Base-by-base conservation (phyloP, 2,329 filamentous ascomycete species). In the Trichoderma polysporum region DNA sequence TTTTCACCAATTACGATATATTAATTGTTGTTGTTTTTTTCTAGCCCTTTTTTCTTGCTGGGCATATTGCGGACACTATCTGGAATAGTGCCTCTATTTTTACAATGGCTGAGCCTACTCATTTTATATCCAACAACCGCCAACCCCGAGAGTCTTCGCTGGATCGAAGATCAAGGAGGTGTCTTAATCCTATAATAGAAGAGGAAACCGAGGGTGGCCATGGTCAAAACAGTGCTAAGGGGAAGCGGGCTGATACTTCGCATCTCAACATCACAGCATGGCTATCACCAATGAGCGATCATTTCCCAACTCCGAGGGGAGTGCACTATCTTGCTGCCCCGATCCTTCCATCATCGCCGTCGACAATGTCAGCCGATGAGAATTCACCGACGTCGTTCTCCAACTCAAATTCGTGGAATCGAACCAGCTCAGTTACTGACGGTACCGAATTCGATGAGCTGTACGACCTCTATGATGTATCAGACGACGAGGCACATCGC, bases 381-480 rank as follows among this genome's bases (percentile, higher is more conserved):
- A 82, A 79, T 60, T 86, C 85, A 66, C 87, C 83, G 63, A 84
- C 83, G 73, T 83, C 80, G 10, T 85, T 83, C 47, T 87, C 86
- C 25, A 84, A 86, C 69, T 82, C 83, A 29, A 84, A 86, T 69
- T 83, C 83, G 29, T 89, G 90, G 91, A 89, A 85, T 69, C 83
- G 87, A 72, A 82, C 83, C 73, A 90, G 85, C 81, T 79, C 83
- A 72, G 81, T 85, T 76, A 90, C 90, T 71, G 86, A 88, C 72
- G 84, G 85, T 69, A 91, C 87, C 71, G 90, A 92, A 70, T 94
- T 94, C 73, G 92, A 97, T 78, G 92, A 96, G 73, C 81, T 97
- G 57, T 97, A 97, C 77, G 91, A 95, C 77, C 85, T 92, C 49
- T 93, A 92, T 17, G 93, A 96, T 71, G 88, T 93, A 64, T 93